Evolutionary conservation across 73 alveolate genomes (phyloP).

Genomic region (Symbiodinium pilosum): DNA sequence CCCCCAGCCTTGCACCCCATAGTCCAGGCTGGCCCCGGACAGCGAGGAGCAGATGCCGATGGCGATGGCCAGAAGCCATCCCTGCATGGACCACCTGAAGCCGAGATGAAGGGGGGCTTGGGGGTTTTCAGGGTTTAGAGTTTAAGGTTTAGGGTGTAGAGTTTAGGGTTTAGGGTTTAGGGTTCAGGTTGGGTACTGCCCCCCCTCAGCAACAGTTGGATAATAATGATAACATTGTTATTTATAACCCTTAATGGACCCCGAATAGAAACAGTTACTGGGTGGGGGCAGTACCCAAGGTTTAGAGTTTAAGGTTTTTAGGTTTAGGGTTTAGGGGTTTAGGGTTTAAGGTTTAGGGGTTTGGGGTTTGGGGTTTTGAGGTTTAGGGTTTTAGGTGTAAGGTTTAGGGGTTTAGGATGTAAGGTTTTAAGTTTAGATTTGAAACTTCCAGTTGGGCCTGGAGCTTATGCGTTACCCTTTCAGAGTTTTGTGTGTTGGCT

Average conservation of each 20-base stretch:
- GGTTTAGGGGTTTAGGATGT: neutral
- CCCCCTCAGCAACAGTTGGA: too few species aligned
- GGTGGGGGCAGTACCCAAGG: neutral
- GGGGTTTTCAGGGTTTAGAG: neutral
- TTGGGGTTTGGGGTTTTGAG: neutral
- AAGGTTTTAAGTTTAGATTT: neutral
- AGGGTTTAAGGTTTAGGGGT: neutral
- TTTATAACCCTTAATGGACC: too few species aligned
- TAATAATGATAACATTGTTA: too few species aligned
- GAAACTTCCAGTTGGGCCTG: too few species aligned
- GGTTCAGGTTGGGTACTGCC: neutral
- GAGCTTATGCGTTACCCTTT: too few species aligned
- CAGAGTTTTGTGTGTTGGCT: too few species aligned
- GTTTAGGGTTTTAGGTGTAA: neutral
- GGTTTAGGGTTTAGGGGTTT: neutral
- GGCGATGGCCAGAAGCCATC: conserved; percentile 79
- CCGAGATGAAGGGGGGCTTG: neutral
- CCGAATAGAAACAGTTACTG: too few species aligned
- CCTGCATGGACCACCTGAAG: conserved; percentile 83
- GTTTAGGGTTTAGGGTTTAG: neutral
- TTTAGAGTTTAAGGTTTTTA: neutral
- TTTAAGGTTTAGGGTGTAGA: neutral
- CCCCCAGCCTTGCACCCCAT: conserved; percentile 68
- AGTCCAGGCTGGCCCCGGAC: conserved; percentile 70
- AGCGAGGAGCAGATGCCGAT: conserved; percentile 76